Conservation (phyloP, 2,329 filamentous ascomycete genomes). For the Fusarium sulawesiense region DNA sequence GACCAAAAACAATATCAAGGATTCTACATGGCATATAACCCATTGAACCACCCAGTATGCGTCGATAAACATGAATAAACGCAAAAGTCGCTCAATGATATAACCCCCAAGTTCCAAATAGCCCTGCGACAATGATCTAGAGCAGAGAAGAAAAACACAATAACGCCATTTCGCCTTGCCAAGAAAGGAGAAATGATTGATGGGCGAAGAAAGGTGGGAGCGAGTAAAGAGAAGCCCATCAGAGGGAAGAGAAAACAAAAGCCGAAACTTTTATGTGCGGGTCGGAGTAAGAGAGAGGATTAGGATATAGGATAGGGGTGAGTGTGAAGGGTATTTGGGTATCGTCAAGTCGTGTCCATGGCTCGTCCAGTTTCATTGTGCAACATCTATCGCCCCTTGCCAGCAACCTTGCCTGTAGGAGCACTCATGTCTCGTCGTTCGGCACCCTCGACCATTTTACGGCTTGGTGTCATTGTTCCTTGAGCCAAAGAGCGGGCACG, state of each 20-base stretch:
- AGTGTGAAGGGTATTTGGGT: constrained; percentile 21
- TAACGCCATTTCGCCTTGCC: constrained; percentile 44
- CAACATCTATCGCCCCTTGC: constrained; percentile 33
- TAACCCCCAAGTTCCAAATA: constrained; percentile 12
- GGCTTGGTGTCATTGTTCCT: constrained; percentile 67
- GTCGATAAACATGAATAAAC: constrained; percentile 11
- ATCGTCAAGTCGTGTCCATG: constrained; percentile 41
- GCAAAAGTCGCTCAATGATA: constrained; percentile 23
- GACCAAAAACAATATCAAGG: constrained; percentile 16
- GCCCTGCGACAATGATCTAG: constrained; percentile 7
- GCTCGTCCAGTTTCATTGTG: constrained; percentile 15
- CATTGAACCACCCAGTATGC: constrained; percentile 8
- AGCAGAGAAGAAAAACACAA: constrained; percentile 11
- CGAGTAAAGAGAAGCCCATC: constrained; percentile 15
- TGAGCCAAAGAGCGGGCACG: constrained; percentile 76
- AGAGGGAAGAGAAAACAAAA: constrained; percentile 11
- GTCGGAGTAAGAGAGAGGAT: constrained; percentile 11
- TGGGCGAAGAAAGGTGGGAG: constrained; percentile 11
- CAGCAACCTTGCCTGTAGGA: constrained; percentile 52
- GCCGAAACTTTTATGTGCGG: constrained; percentile 22
- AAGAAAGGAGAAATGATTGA: constrained; percentile 32
- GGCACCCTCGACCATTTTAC: constrained; percentile 65
- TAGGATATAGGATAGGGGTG: background rate
- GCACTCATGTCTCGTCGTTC: constrained; percentile 62
- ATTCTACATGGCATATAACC: constrained; percentile 23